Percentiles rank a stretch among this genome's conserved stretches.
These are phyloP conservation scores for Maudiozyma bulderi DNA, from an alignment of 805 yeast species.

Conservation along the genomic window DNA sequence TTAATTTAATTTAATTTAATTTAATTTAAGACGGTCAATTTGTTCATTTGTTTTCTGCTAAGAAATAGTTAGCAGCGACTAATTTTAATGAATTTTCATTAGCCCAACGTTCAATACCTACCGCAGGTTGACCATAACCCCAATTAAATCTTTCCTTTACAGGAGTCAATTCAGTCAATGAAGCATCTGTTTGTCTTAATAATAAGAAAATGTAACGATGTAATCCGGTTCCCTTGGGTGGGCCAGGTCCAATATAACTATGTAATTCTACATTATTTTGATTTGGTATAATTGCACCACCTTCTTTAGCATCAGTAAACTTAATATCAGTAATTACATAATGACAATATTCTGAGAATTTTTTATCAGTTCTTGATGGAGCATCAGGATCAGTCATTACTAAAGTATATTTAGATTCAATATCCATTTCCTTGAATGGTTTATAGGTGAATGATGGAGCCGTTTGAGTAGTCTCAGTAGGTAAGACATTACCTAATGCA, in stretches of 20 bases:
- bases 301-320: slow-evolving; percentile 19
- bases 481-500: slow-evolving; percentile 67
- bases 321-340: slow-evolving; percentile 48
- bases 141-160: slow-evolving; percentile 36
- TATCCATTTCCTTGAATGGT: slow-evolving; percentile 25
- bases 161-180: slow-evolving; percentile 6
- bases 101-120: slow-evolving; percentile 72
- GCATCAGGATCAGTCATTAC: slow-evolving; percentile 89
- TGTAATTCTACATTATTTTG: slow-evolving; percentile 33
- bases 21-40: not conserved
- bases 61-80: slow-evolving; percentile 72
- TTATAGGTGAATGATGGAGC: slow-evolving; percentile 61
- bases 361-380: slow-evolving; percentile 64
- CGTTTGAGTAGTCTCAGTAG: slow-evolving; percentile 56
- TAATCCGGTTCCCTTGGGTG: slow-evolving; percentile 70
- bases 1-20: too few species aligned
- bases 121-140: slow-evolving; percentile 79
- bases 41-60: slow-evolving; percentile 47
- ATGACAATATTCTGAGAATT: slow-evolving; percentile 76
- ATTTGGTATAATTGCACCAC: slow-evolving; percentile 6
- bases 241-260: slow-evolving; percentile 70
- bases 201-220: slow-evolving; percentile 79
- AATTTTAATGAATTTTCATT: slow-evolving; percentile 50
- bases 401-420: slow-evolving; percentile 42
- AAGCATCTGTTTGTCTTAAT: slow-evolving; percentile 46